phyloP scores from a whole-genome alignment of 2,329 filamentous ascomycete genomes.

The Hirsutella thompsonii region DNA sequence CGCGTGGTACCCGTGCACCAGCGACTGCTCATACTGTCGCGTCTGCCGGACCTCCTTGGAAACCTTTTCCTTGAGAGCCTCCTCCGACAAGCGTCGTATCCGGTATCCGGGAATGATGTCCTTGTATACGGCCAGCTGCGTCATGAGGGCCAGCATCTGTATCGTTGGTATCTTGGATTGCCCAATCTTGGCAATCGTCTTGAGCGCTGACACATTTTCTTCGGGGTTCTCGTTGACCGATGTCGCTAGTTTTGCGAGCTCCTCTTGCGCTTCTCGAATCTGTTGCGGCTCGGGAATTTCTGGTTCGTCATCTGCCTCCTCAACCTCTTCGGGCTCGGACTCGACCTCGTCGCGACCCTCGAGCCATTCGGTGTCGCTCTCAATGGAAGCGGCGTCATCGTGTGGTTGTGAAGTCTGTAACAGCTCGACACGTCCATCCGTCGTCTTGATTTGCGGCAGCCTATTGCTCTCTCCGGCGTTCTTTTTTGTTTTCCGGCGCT shows the following conservation, averaged over 20 bases:
- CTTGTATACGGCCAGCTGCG: constrained; percentile 84
- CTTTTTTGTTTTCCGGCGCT: constrained; percentile 68
- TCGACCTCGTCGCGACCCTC: constrained; percentile 41
- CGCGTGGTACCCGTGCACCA: constrained; percentile 72
- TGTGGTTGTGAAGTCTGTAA: constrained; percentile 41
- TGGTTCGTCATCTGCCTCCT: constrained; percentile 38
- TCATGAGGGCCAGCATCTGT: constrained; percentile 73
- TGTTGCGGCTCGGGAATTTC: constrained; percentile 65
- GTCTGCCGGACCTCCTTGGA: constrained; percentile 84
- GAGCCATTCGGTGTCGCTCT: constrained; percentile 52
- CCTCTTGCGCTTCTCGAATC: constrained; percentile 79
- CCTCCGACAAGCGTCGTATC: constrained; percentile 70
- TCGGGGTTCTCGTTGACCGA: constrained; percentile 86
- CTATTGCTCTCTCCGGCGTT: constrained; percentile 57
- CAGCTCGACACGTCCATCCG: constrained; percentile 59
- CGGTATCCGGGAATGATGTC: constrained; percentile 94
- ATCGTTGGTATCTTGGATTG: constrained; percentile 58
- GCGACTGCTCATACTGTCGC: constrained; percentile 73
- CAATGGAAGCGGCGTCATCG: constrained; percentile 45
- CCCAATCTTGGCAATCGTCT: constrained; percentile 61
- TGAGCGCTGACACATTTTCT: constrained; percentile 72
- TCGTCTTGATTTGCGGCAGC: constrained; percentile 69
- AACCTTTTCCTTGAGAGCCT: constrained; percentile 63
- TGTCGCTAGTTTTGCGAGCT: constrained; percentile 71
- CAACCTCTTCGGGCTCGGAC: constrained; percentile 35